phyloP scores from a whole-genome alignment of 495 filamentous ascomycete genomes.

The Sporormia fimetaria region DNA sequence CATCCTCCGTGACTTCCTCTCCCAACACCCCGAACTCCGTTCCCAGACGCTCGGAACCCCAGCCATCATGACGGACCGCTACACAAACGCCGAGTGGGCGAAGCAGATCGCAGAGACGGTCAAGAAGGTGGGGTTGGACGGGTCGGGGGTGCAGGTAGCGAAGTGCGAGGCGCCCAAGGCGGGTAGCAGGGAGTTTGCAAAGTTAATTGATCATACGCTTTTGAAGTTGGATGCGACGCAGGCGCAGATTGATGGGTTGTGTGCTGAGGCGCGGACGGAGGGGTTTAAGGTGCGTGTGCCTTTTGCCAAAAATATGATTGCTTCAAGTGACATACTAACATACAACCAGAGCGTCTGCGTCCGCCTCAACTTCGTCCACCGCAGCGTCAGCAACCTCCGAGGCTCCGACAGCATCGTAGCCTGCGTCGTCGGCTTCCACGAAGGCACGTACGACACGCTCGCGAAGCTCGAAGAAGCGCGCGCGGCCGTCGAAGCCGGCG shows the following conservation, averaged over 20 bases:
- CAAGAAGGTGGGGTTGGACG: conserved; percentile 18
- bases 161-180: conserved; percentile 5
- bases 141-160: conserved; percentile 7
- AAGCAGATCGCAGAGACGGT: conserved; percentile 24
- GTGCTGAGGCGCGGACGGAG: conserved; percentile 47
- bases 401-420: conserved; percentile 43
- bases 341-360: conserved; percentile 44
- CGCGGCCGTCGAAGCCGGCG: conserved; percentile 46
- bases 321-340: conserved; percentile 5
- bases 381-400: conserved; percentile 42
- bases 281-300: conserved; percentile 42
- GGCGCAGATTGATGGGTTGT: conserved; percentile 49
- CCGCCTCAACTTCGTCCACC: conserved; percentile 42
- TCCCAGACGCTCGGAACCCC: conserved; percentile 6
- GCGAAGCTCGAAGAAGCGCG: conserved; percentile 37
- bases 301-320: background rate
- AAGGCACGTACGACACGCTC: conserved; percentile 45
- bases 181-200: conserved; percentile 15
- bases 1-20: conserved; percentile 7
- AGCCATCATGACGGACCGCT: conserved; percentile 29
- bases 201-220: conserved; percentile 57
- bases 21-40: conserved; percentile 5
- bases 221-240: conserved; percentile 43
- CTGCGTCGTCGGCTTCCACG: conserved; percentile 57
- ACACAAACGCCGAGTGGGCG: conserved; percentile 31